Conservation (phyloP, 2,329 filamentous ascomycete species). For the Niveomyces coronatus region DNA sequence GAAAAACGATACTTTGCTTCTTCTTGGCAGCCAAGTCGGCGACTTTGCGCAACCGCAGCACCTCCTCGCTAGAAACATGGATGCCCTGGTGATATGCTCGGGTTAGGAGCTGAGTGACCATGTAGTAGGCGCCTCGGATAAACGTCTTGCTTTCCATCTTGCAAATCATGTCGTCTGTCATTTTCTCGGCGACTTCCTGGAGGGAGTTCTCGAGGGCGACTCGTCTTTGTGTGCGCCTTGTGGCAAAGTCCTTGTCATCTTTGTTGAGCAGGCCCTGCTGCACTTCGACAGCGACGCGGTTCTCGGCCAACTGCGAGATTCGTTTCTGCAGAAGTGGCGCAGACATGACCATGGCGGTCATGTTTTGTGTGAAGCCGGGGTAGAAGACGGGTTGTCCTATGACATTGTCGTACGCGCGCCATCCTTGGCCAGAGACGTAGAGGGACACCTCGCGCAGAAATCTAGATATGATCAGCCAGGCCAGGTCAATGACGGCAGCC, state of each 20-base stretch:
- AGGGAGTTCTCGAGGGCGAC: conserved; percentile 62
- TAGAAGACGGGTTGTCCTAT: conserved; percentile 94
- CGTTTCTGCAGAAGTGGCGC: conserved; percentile 65
- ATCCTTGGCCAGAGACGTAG: conserved; percentile 86
- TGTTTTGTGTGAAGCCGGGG: conserved; percentile 79
- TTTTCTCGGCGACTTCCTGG: conserved; percentile 69
- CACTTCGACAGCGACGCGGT: conserved; percentile 65
- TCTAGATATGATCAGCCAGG: conserved; percentile 41
- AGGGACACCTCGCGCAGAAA: conserved; percentile 91
- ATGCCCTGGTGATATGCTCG: conserved; percentile 95
- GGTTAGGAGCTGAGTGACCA: conserved; percentile 77
- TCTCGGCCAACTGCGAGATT: conserved; percentile 66
- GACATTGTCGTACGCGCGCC: conserved; percentile 85
- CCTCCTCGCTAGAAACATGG: conserved; percentile 91
- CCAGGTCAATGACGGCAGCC: neutral
- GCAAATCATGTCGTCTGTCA: conserved; percentile 95
- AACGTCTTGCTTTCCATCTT: conserved; percentile 96
- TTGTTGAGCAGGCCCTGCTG: conserved; percentile 56
- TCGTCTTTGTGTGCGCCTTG: conserved; percentile 43
- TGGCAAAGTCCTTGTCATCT: conserved; percentile 41
- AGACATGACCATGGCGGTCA: conserved; percentile 68
- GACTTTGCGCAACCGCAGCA: conserved; percentile 69
- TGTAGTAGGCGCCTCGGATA: conserved; percentile 84
- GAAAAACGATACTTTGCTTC: conserved; percentile 90
- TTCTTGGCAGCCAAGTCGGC: conserved; percentile 74